phyloP scores from a whole-genome alignment of 2,329 filamentous ascomycete species.

The Curvularia verruculosa region DNA sequence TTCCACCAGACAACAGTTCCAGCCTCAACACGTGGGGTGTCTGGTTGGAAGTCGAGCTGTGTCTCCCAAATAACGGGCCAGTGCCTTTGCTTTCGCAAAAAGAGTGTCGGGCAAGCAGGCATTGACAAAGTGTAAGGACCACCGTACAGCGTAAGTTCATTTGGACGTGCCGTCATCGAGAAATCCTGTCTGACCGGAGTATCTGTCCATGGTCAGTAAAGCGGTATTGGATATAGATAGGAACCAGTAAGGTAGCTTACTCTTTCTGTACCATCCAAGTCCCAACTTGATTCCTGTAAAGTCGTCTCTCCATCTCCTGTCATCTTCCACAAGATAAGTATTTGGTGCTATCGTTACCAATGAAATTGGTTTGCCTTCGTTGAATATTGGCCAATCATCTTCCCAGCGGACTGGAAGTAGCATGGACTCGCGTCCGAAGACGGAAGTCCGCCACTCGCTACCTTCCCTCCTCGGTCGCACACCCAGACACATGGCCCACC shows the following conservation, averaged over 20 bases:
- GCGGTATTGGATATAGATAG: conserved; percentile 14
- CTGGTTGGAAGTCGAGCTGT: conserved; percentile 56
- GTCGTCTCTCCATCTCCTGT: conserved; percentile 20
- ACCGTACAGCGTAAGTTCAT: conserved; percentile 57
- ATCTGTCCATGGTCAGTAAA: conserved; percentile 53
- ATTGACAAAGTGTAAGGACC: conserved; percentile 59
- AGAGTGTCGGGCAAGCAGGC: conserved; percentile 59
- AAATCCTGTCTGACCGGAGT: conserved; percentile 57
- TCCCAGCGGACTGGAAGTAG: conserved; percentile 58
- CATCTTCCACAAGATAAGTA: conserved; percentile 11
- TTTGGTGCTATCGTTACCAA: conserved; percentile 41
- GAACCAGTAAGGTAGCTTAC: conserved; percentile 23
- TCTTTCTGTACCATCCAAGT: conserved; percentile 25
- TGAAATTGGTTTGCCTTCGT: conserved; percentile 54
- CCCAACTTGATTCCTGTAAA: conserved; percentile 10
- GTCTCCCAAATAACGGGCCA: conserved; percentile 53
- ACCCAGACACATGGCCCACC: conserved; percentile 48
- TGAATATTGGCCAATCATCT: conserved; percentile 60
- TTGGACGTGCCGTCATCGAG: conserved; percentile 54
- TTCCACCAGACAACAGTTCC: conserved; percentile 63
- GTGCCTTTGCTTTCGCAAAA: conserved; percentile 61
- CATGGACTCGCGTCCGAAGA: conserved; percentile 56
- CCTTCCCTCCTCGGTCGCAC: conserved; percentile 23
- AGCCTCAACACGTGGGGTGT: conserved; percentile 55
- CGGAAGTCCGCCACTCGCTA: conserved; percentile 10